These are phyloP conservation scores for Paulownia fortunei DNA, from an alignment of 257 asterid genomes.

Conservation along the genomic window DNA sequence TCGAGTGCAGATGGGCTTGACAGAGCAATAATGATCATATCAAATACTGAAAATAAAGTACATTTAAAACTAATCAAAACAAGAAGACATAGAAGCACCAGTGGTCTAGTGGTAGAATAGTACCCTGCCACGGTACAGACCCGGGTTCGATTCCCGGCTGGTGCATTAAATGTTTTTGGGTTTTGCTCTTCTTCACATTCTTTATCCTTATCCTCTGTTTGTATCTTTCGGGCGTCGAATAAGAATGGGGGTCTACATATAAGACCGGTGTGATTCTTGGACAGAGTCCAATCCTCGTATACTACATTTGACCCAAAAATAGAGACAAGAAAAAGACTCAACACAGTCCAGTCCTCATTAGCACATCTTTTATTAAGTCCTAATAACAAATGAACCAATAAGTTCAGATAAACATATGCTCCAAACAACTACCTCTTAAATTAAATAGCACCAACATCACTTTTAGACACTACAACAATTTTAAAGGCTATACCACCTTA, in stretches of 20 bases:
- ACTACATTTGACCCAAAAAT: not conserved
- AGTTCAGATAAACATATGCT: constrained; percentile 22
- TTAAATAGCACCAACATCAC: not conserved
- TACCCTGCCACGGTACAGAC: constrained; percentile 99
- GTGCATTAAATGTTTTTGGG: too few relatives aligned
- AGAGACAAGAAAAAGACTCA: constrained; percentile 13
- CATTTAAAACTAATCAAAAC: too few relatives aligned
- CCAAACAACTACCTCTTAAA: constrained; percentile 5
- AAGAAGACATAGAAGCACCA: too few relatives aligned
- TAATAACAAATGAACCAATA: not conserved
- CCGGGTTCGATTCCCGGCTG: constrained; percentile 99
- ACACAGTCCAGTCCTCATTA: constrained; percentile 2
- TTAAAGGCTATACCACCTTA: too few relatives aligned
- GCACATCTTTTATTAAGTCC: constrained; percentile 4
- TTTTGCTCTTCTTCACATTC: too few relatives aligned
- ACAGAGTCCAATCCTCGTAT: not conserved
- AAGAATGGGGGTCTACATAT: too few relatives aligned
- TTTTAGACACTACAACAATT: not conserved
- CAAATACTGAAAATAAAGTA: too few relatives aligned
- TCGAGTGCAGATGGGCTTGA: too few relatives aligned
- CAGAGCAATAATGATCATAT: too few relatives aligned
- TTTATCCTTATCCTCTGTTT: too few relatives aligned
- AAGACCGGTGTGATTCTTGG: too few relatives aligned
- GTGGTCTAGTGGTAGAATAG: constrained; percentile 96
- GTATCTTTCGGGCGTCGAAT: too few relatives aligned